Percentiles rank a stretch among this genome's conserved stretches.
Conservation (phyloP, 1,139 yeast genomes). For the Nakaseomyces nivariensis region DNA sequence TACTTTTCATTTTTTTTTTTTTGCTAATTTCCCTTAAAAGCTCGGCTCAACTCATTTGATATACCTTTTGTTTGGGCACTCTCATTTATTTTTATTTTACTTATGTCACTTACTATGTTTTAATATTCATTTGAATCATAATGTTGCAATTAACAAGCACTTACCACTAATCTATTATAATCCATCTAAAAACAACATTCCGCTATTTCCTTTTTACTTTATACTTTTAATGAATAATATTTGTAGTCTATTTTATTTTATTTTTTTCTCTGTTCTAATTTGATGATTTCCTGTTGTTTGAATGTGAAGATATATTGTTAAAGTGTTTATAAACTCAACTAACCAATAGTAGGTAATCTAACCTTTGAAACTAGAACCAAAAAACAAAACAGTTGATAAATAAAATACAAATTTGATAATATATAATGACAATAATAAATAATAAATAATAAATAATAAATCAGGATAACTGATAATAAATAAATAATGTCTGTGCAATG, state of each 20-base stretch:
- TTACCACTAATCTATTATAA: too few species aligned
- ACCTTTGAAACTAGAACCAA: background rate
- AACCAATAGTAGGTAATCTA: too few species aligned
- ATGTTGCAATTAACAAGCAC: too few species aligned
- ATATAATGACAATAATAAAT: constrained; percentile 4
- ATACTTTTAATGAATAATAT: background rate
- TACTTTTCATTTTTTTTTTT: background rate
- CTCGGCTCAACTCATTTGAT: background rate
- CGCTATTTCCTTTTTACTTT: too few species aligned
- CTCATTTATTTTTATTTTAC: background rate
- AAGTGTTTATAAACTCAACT: too few species aligned
- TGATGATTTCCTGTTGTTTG: background rate
- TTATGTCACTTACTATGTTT: background rate
- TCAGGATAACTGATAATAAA: too few species aligned
- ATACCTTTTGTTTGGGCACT: background rate
- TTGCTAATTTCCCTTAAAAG: background rate
- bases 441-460: background rate
- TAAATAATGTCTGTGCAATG: too few species aligned
- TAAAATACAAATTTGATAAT: background rate
- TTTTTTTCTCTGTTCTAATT: background rate
- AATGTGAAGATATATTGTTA: too few species aligned
- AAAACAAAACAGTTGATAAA: background rate
- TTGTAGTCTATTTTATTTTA: background rate
- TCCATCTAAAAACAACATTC: too few species aligned
- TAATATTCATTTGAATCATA: background rate